Base-by-base conservation (phyloP, 495 filamentous ascomycete genomes). In the Podospora didyma region DNA sequence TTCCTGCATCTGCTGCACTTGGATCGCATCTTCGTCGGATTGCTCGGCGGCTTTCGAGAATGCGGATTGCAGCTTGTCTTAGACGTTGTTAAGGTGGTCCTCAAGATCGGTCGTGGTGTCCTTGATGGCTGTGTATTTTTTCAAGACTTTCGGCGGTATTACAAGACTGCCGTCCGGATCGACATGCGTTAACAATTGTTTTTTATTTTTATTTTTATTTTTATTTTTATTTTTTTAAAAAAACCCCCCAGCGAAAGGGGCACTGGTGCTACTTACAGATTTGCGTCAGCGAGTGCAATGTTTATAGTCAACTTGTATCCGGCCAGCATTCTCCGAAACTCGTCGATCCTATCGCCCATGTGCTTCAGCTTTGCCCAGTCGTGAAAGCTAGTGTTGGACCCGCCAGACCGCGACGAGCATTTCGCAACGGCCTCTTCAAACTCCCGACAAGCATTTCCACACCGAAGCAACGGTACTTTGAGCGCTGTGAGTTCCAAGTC, bases 1-100 rank as follows among this genome's bases (percentile, higher is more conserved):
- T 28, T 75, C 71, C 59, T 67, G 58, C 53, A 75, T 61, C 28
- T 57, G 61, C 41, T 58, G 64, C 31, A 68, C 54, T 56, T 74
- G 69, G 3, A 39, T 59, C n/a, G 60, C 51, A 60, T 74, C 68
- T 57, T 63, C 56, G 53, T 52, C 48, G 22, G 67, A 65, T 41
- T 54, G 49, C 45, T 16, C 44, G 22, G 48, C 37, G 53, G 35
- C 51, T 53, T 54, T 58, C 31, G 12, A 17, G 39, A 42, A 42
- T 42, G n/a, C n/a, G 14, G 3, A 42, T 1, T 42, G 14, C 9
- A 42, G 39, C 2, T 42, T 7, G 0, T 42, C 39, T 7, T 42
- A 7, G 39, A 42, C n/a, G 12, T 14, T 17, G 14, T 5, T 16
- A 42, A 42, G 39, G 39, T 17, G 39, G 0, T 42, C 39, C n/a